Base-by-base conservation (phyloP, 2,329 filamentous ascomycete genomes). In the Boeremia lycopersici region DNA sequence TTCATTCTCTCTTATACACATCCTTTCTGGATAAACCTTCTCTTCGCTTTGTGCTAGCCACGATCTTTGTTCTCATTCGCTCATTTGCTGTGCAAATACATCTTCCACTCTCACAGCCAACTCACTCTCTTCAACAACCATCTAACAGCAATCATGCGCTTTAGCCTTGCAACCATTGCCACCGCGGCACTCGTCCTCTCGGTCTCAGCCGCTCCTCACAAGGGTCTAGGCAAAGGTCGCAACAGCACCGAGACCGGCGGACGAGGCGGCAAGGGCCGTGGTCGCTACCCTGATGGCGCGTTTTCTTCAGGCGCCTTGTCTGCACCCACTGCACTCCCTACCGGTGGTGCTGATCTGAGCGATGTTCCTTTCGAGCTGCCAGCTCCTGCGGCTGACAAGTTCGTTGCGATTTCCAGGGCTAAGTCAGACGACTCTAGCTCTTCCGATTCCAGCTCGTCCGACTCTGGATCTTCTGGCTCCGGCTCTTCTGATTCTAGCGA, bases 31-130 rank as follows among this genome's bases (percentile, higher is more conserved):
- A 38, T 46, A 12, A 35, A 49, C 19, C 41, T 57, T 59, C 50
- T 40, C 47, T 53, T 35, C 28, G 30, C 47, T 53, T 29, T 61
- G 61, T 65, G 64, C 63, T 58, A 64, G 59, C 34, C 61, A 63
- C 59, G 50, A 28, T 53, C 50, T 58, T 39, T 38, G 25, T 52
- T 55, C 53, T 46, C 39, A 42, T 35, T 60, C 59, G 17, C 47
- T 59, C 58, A 52, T 63, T 64, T 66, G 60, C 61, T 64, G 63
- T 55, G 59, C 62, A 64, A 59, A 57, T 10, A 36, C 35, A 53
- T 48, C 28, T 25, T 47, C 39, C 1, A 25, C 41, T n/a, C 36
- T 15, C 25, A 11, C 30, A 52, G 11, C 33, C n/a, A 13, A 7
- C 9, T n/a, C 19, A 8, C 31, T 23, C 19, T 23, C 19, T 23